These are phyloP conservation scores for Echites panduratus DNA, from an alignment of 257 asterid species.

Conservation along the genomic window DNA sequence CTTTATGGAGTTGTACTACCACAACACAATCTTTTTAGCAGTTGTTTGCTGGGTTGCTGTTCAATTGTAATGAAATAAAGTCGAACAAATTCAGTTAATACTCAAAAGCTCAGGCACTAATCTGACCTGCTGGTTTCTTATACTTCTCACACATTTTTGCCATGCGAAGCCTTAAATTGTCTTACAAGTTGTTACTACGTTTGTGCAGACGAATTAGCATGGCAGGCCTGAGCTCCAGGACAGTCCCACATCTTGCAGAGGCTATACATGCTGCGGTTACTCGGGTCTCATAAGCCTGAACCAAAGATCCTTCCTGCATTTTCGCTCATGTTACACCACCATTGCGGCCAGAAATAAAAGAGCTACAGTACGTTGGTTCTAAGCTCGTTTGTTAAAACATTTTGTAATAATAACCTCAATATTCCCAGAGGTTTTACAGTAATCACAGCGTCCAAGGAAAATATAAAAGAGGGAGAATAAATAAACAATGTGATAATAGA, in stretches of 20 bases:
- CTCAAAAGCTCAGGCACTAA: too few species aligned
- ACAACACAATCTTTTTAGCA: neutral
- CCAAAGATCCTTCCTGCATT: neutral
- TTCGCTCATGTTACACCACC: neutral
- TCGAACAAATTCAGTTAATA: neutral
- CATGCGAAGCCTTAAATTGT: neutral
- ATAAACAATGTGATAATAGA: neutral
- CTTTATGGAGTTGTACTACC: neutral
- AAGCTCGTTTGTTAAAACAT: neutral
- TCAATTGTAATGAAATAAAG: neutral
- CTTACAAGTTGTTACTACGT: constrained; percentile 3
- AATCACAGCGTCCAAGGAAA: neutral
- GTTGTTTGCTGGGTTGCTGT: neutral
- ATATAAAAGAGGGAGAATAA: too few species aligned
- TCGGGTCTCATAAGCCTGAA: constrained; percentile 24
- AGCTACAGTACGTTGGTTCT: neutral
- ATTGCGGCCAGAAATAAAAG: neutral
- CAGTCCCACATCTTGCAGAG: constrained; percentile 91
- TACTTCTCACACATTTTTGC: neutral
- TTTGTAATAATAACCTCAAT: neutral
- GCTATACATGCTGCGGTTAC: constrained; percentile 95
- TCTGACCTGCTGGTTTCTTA: too few species aligned
- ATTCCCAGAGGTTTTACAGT: neutral
- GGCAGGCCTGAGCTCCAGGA: constrained; percentile 92
- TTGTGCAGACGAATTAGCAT: constrained; percentile 82